Evolutionary conservation across 352 stramenopile species (phyloP), one percentile per base, ranked within the genome.

Genomic region (Globisporangium alternatum): DNA sequence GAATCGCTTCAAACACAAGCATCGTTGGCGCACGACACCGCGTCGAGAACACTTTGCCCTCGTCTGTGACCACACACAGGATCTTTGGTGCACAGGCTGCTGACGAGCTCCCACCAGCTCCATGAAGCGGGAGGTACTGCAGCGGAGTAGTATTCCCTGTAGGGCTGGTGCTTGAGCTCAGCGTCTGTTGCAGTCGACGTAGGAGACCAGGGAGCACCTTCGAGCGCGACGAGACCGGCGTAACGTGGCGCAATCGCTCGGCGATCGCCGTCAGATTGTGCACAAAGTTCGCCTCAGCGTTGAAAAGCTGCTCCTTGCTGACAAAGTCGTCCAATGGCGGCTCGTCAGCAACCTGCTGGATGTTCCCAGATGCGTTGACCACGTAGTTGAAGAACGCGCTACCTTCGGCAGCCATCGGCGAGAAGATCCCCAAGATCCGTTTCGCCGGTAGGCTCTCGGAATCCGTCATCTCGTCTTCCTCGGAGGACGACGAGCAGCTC

Each of bases 1-100:
- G 9, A 5, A 75, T 53, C 17, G 67, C 72, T 48, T 80, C 72
- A 61, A 80, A 80, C 58, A 77, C 72, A 17, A 80, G 75, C 69
- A 80, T 66, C 28, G 70, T 77, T 22, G 72, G 72, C 13, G 72
- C 72, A 10, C 72, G 67, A 15, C 64, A 66, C 0, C 70, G 52
- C 1, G 72, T 80, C 1, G 72, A 80, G 15, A 80, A 80, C 44
- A 80, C 72, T 64, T 77, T 80, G 31, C 63, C 70, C 59, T 80
- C 72, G 9, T 66, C 35, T 0, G 66, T 52, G 12, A 76, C 55
- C 17, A 77, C 72, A 3, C 72, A 65, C 9, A 80, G 51, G n/a
- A 80, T 64, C 35, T 54, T 60, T 10, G 58, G 47, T 2, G 43
- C 48, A 5, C 13, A 21, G 5, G 31, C 28, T 4, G 22, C 54